Evolutionary conservation across 2,329 filamentous ascomycete species (phyloP), one percentile per base, ranked within the genome.

Genomic region (Colletotrichum siamense): DNA sequence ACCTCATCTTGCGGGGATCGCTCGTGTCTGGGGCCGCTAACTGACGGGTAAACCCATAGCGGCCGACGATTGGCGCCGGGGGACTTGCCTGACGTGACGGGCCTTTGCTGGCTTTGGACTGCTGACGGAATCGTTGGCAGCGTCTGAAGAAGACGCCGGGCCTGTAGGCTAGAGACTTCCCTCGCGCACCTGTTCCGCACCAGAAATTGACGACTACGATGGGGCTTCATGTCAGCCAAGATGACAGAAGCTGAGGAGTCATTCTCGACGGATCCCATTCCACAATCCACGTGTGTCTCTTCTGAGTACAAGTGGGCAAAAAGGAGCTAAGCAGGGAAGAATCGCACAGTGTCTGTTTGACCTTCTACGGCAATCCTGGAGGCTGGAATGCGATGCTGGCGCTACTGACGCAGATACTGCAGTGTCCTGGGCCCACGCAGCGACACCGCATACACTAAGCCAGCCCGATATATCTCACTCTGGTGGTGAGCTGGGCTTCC

Each of bases 1-100:
- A 62, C 18, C 22, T 18, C 52, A 57, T 44, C 36, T 61, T 49
- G 67, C 49, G 55, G 67, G 67, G 67, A 61, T 30, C 12, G n/a
- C n/a, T 66, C 63, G 30, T 32, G n/a, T 36, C 57, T 55, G 24
- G 52, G 69, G 61, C 73, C 73, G 69, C 73, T 63, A 68, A 75
- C 59, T 62, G 69, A 73, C 68, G 68, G 72, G 72, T 76, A 62
- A 63, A 76, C 49, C 73, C 69, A 73, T 75, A 68, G 73, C 73
- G 73, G 69, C 73, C 73, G 73, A 22, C 55, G 62, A 75, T 73
- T 75, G 69, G 62, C 73, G 67, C 44, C 36, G 63, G 70, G 59
- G 61, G 59, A 39, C 55, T 69, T 65, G 61, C 69, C 69, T 66
- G 44, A 39, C 18, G 39, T n/a, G 18, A 16, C 18, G 28, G 34